Conservation (phyloP, 1,139 yeast species). For the Eremothecium gossypii region DNA sequence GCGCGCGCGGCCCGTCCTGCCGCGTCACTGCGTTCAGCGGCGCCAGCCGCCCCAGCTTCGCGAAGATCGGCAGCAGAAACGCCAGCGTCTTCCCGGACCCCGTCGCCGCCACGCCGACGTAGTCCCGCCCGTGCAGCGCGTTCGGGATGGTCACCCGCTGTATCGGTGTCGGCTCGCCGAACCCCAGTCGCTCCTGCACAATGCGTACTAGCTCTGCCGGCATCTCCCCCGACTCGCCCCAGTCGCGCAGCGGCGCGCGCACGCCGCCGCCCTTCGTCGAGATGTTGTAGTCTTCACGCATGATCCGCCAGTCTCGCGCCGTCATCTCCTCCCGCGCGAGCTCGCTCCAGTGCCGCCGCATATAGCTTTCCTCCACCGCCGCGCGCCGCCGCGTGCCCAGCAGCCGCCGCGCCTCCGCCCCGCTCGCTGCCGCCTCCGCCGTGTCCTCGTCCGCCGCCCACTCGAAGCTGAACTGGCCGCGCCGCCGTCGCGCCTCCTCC, state of each 20-base stretch:
- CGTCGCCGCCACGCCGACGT: conserved; percentile 89
- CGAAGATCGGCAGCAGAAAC: conserved; percentile 63
- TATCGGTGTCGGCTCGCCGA: conserved; percentile 70
- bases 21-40: conserved; percentile 32
- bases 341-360: conserved; percentile 55
- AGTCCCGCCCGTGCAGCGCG: conserved; percentile 45
- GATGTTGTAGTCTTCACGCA: conserved; percentile 71
- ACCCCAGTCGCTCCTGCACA: conserved; percentile 36
- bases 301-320: conserved; percentile 80
- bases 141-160: conserved; percentile 84
- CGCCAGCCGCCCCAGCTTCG: conserved; percentile 43
- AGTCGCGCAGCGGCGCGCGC: conserved; percentile 57
- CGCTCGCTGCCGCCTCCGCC: conserved; percentile 37
- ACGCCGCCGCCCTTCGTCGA: conserved; percentile 43
- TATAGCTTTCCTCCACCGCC: conserved; percentile 13
- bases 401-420: conserved; percentile 15
- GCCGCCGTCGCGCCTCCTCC: background rate
- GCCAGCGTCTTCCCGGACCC: conserved; percentile 94
- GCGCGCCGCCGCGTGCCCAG: conserved; percentile 13
- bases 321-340: conserved; percentile 61
- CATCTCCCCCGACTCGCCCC: conserved; percentile 53
- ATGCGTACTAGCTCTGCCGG: conserved; percentile 37
- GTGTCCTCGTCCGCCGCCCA: conserved; percentile 72
- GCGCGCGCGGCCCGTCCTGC: conserved; percentile 52
- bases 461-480: conserved; percentile 51